These are phyloP conservation scores for Phytophthora nicotianae DNA, from an alignment of 352 stramenopile species.

Conservation along the genomic window DNA sequence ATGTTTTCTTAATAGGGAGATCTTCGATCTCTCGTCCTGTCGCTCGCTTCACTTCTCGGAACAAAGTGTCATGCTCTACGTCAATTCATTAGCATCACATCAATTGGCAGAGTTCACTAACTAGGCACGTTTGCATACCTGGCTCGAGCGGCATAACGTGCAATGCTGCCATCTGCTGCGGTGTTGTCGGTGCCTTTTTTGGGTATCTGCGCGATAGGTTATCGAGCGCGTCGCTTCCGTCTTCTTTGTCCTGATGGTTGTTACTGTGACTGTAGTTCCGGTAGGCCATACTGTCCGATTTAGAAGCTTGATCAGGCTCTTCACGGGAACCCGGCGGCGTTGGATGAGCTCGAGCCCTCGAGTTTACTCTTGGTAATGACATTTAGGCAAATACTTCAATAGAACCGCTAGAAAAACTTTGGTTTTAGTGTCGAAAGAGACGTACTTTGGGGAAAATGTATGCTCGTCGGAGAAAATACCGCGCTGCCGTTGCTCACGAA, in stretches of 20 bases:
- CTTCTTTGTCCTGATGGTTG: conserved; percentile 46
- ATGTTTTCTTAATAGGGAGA: conserved; percentile 52
- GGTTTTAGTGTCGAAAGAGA: background rate
- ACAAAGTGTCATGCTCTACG: conserved; percentile 82
- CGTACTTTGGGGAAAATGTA: conserved; percentile 81
- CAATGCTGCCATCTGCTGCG: conserved; percentile 28
- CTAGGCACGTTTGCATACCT: conserved; percentile 42
- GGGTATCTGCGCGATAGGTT: conserved; percentile 68
- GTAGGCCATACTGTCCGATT: conserved; percentile 26
- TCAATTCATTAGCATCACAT: conserved; percentile 43
- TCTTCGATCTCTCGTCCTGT: conserved; percentile 75
- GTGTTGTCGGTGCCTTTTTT: conserved; percentile 47
- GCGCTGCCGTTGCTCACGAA: conserved; percentile 69
- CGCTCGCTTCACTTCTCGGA: conserved; percentile 78
- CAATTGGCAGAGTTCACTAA: conserved; percentile 8
- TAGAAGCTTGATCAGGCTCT: conserved; percentile 45
- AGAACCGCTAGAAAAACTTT: background rate
- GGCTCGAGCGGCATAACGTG: conserved; percentile 44
- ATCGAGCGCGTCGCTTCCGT: conserved; percentile 58
- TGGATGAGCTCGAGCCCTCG: conserved; percentile 34
- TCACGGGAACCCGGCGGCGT: conserved; percentile 52
- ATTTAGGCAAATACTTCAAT: no score
- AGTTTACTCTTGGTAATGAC: conserved; percentile 43
- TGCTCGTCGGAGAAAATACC: conserved; percentile 78
- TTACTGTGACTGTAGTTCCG: conserved; percentile 52